Conservation (phyloP, 2,329 filamentous ascomycete genomes). For the Simplicillium aogashimaense region DNA sequence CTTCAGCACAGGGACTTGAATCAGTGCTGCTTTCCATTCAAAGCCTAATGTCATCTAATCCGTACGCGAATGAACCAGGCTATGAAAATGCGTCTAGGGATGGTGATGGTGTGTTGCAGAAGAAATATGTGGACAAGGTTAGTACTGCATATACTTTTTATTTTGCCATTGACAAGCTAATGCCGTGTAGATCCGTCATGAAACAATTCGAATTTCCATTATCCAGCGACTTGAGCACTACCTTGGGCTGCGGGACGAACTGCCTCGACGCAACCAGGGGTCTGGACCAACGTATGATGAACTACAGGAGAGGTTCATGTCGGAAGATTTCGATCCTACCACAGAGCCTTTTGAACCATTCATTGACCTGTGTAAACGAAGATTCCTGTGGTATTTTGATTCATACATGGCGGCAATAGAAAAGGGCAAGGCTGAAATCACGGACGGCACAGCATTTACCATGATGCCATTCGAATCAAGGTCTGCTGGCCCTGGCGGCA, state of each 20-base stretch:
- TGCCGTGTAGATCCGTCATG: constrained; percentile 66
- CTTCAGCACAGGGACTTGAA: constrained; percentile 87
- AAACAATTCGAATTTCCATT: constrained; percentile 77
- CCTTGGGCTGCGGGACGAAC: constrained; percentile 52
- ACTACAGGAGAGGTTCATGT: no score
- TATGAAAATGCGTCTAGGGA: constrained; percentile 66
- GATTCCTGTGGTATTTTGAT: constrained; percentile 94
- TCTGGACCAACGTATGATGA: no score
- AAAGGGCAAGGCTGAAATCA: constrained; percentile 52
- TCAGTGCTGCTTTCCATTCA: constrained; percentile 94
- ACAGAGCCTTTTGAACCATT: constrained; percentile 69
- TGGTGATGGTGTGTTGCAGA: constrained; percentile 63
- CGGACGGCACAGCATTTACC: constrained; percentile 55
- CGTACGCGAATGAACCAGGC: constrained; percentile 93
- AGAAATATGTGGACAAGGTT: constrained; percentile 72
- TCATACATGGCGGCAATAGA: constrained; percentile 68
- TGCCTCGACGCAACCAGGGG: constrained; percentile 12
- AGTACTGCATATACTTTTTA: background rate
- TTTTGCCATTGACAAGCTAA: constrained; percentile 8
- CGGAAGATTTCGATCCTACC: constrained; percentile 7
- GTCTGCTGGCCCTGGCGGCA: constrained; percentile 41
- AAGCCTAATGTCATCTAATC: constrained; percentile 87
- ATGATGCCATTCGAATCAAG: constrained; percentile 74
- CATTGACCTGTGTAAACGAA: constrained; percentile 78
- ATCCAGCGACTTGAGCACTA: constrained; percentile 78